Percentiles rank a stretch among this genome's conserved stretches.
Conservation (phyloP, 441 rosid species). For the Gossypium aridum region DNA sequence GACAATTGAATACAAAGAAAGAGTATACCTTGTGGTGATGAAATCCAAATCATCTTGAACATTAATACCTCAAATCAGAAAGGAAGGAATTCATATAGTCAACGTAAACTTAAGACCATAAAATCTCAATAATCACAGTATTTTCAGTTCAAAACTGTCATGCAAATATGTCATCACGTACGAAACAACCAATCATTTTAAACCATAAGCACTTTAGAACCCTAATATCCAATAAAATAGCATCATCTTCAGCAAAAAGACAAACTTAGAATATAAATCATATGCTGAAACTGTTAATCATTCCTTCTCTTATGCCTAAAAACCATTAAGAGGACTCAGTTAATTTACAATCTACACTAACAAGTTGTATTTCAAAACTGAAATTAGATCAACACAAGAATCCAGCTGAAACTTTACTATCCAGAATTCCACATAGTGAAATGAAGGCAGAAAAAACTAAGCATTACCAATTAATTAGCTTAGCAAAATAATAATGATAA, state of each 20-base stretch:
- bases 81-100: background rate
- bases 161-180: background rate
- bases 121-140: background rate
- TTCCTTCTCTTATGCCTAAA: conserved; percentile 2
- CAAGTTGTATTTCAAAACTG: background rate
- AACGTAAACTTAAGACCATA: background rate
- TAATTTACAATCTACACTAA: background rate
- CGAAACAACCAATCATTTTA: background rate
- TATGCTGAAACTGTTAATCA: background rate
- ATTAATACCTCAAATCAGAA: background rate
- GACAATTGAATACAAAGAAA: background rate
- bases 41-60: background rate
- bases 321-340: background rate
- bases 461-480: background rate
- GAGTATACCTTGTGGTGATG: background rate
- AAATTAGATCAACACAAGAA: background rate
- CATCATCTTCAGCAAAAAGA: background rate
- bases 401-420: background rate
- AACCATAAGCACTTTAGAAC: background rate
- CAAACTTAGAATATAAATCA: background rate
- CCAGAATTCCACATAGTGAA: too few relatives aligned
- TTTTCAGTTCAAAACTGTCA: background rate
- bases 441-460: background rate
- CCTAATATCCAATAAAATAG: background rate
- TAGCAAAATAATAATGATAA: background rate